Percentiles rank a stretch among this genome's conserved stretches.
These are phyloP conservation scores for Candida koratica DNA, from an alignment of 805 yeast genomes.

Conservation along the genomic window DNA sequence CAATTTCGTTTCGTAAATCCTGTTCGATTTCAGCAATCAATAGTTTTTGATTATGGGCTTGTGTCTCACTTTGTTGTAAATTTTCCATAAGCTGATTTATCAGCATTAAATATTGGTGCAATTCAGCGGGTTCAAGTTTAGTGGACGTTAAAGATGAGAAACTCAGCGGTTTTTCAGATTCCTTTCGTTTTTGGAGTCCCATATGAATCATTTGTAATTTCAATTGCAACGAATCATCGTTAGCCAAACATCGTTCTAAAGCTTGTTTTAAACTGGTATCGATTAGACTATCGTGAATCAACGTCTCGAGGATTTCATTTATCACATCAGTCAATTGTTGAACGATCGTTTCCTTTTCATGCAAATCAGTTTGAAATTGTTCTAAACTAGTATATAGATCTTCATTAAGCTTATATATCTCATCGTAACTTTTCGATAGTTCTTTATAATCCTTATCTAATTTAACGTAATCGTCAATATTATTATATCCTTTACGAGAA, in stretches of 20 bases:
- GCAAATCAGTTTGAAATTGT: conserved; percentile 28
- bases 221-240: conserved; percentile 18
- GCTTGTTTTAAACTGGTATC: conserved; percentile 18
- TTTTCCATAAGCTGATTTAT: conserved; percentile 19
- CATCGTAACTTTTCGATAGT: conserved; percentile 28
- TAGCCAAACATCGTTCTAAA: conserved; percentile 16
- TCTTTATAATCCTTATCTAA: conserved; percentile 20
- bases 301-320: conserved; percentile 19
- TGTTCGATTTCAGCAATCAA: conserved; percentile 20
- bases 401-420: conserved; percentile 33
- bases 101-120: conserved; percentile 13
- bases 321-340: conserved; percentile 14
- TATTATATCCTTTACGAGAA: conserved; percentile 2
- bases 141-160: conserved; percentile 6
- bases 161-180: conserved; percentile 8
- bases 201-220: conserved; percentile 22
- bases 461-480: conserved; percentile 11
- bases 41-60: conserved; percentile 19
- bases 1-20: conserved; percentile 21
- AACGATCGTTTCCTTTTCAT: conserved; percentile 24
- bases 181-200: conserved; percentile 18
- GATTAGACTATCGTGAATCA: conserved; percentile 19
- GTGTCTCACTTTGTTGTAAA: conserved; percentile 22
- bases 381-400: conserved; percentile 37
- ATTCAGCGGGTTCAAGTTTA: conserved; percentile 5